phyloP scores from a whole-genome alignment of 2,329 filamentous ascomycete species.

The Exophiala spinifera region DNA sequence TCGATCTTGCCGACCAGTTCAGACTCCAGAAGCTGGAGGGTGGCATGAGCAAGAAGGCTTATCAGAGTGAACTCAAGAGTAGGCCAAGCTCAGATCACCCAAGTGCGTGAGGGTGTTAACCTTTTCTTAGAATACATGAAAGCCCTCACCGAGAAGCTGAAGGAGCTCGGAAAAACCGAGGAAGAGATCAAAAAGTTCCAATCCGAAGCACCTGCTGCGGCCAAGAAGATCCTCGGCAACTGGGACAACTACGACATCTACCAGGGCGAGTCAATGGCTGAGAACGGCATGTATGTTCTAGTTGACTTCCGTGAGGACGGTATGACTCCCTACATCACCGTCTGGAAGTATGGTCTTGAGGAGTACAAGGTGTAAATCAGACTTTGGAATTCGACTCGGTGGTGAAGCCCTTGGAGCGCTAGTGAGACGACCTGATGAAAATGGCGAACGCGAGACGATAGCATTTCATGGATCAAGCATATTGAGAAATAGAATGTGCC shows the following conservation, averaged over 20 bases:
- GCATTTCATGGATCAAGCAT: slow-evolving; percentile 12
- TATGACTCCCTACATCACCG: slow-evolving; percentile 78
- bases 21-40: slow-evolving; percentile 59
- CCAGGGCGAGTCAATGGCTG: slow-evolving; percentile 87
- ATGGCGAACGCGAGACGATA: slow-evolving; percentile 9
- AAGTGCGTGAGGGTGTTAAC: slow-evolving; percentile 1
- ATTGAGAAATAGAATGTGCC: slow-evolving; percentile 7
- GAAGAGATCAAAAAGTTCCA: slow-evolving; percentile 76
- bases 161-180: slow-evolving; percentile 59
- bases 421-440: slow-evolving; percentile 10
- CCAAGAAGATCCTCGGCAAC: slow-evolving; percentile 81
- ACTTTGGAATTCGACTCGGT: neutral
- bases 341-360: slow-evolving; percentile 93
- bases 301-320: slow-evolving; percentile 83
- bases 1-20: slow-evolving; percentile 93
- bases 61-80: slow-evolving; percentile 83
- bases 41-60: slow-evolving; percentile 73
- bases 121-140: slow-evolving; percentile 75
- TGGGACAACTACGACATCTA: slow-evolving; percentile 98
- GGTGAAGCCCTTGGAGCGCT: neutral
- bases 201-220: slow-evolving; percentile 66
- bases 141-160: slow-evolving; percentile 69
- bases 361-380: slow-evolving; percentile 83
- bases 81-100: slow-evolving; percentile 32
- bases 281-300: slow-evolving; percentile 79